Base-by-base conservation (phyloP, 768 basidiomycete species). In the Amanita exitialis region DNA sequence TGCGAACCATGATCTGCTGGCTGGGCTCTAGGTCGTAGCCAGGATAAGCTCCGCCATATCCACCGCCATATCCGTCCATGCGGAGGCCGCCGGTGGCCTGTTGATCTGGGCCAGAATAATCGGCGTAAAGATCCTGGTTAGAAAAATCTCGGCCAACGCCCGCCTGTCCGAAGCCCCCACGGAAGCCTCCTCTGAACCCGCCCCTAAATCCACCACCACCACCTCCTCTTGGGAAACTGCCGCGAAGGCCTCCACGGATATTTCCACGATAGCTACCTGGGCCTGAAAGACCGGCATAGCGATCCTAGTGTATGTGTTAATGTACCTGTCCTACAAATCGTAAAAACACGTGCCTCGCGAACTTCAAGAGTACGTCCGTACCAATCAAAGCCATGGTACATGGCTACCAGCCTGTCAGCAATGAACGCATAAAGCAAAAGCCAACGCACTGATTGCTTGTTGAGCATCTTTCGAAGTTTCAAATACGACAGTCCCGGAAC, bases 371-470 rank as follows among this genome's bases (percentile, higher is more conserved):
- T 82, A 44, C 90, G 86, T 6, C 94, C 94, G 64, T 94, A 94
- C 92, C 95, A 97, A 55, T 96, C 93, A 59, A 90, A 96, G 25
- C 94, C 94, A 53, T 96, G 87, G 65, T 94, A 97, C 90, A 95
- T 96, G 59, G 71, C 94, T 96, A 51, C 37, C 42, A 28, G 18
- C 43, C 59, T 16, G 58, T 30, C 36, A 48, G 46, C 12, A 21
- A 21, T 21, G 30, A 28, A 21, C 20, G n/a, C 9, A 5, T 27
- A 37, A 23, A 39, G 46, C 28, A 10, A 38, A n/a, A 18, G 30
- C 18, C 38, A n/a, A 78, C 88, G 28, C 57, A 92, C 92, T 80
- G 61, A 98, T 94, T 9, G 94, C 94, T 61, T 90, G 86, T 57
- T 80, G 77, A 9, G 95, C 95, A 66, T 95, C 93, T 59, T 90